phyloP scores from a whole-genome alignment of 805 yeast genomes.

The Cyberlindnera japonica region DNA sequence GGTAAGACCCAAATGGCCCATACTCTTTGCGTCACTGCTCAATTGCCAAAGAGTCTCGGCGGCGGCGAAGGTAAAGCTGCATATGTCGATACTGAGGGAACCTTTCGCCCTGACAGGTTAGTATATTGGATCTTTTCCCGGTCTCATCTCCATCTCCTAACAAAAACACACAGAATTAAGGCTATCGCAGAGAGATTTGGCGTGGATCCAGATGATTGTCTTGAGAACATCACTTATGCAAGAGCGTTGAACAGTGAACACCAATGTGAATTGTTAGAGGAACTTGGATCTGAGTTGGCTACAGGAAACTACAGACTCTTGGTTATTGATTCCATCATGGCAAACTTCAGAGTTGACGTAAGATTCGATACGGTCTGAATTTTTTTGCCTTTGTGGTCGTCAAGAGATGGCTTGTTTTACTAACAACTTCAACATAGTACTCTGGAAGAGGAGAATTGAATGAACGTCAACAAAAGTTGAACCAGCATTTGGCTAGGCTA shows the following conservation, averaged over 20 bases:
- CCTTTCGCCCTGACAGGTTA: conserved; percentile 61
- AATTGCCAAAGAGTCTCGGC: conserved; percentile 59
- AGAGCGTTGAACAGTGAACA: conserved; percentile 77
- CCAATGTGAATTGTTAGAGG: conserved; percentile 68
- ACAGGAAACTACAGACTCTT: conserved; percentile 63
- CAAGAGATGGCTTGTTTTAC: conserved; percentile 1
- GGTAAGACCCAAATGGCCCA: conserved; percentile 83
- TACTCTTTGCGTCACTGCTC: conserved; percentile 73
- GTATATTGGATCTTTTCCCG: neutral
- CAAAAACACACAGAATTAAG: conserved; percentile 34
- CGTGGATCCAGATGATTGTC: conserved; percentile 63
- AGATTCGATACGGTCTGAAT: conserved; percentile 10
- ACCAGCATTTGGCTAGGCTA: conserved; percentile 50
- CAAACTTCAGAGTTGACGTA: conserved; percentile 68
- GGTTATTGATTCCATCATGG: conserved; percentile 73
- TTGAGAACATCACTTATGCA: conserved; percentile 71
- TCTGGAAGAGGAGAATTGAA: conserved; percentile 75
- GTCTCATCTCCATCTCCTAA: neutral
- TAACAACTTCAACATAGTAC: conserved; percentile 32
- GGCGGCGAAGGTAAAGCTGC: conserved; percentile 83
- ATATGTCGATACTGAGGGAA: conserved; percentile 78
- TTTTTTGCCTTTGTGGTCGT: no score
- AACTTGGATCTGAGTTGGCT: conserved; percentile 61
- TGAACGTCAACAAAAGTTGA: conserved; percentile 68
- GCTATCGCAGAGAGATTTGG: conserved; percentile 69